These are phyloP conservation scores for Fusarium beomiforme DNA, from an alignment of 2,329 filamentous ascomycete species.

Conservation along the genomic window DNA sequence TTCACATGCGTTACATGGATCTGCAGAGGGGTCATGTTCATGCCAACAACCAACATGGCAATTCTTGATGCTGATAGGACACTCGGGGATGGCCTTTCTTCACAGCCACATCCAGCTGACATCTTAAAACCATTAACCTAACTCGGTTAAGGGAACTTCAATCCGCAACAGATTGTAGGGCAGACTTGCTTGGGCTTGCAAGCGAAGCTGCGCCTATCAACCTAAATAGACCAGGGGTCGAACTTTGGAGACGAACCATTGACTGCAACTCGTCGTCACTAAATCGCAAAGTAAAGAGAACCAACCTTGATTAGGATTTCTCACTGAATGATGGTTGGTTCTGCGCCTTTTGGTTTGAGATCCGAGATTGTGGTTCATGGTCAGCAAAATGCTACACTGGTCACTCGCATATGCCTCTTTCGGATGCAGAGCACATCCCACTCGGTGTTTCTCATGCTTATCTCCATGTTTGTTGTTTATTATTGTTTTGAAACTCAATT, in stretches of 20 bases:
- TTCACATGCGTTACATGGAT: conserved; percentile 38
- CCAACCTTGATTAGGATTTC: conserved; percentile 31
- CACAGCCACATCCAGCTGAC: conserved; percentile 39
- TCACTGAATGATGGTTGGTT: conserved; percentile 13
- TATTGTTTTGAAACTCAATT: conserved; percentile 20
- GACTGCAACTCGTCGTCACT: conserved; percentile 39
- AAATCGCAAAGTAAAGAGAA: conserved; percentile 24
- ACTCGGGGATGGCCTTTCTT: conserved; percentile 30
- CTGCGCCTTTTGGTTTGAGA: conserved; percentile 20
- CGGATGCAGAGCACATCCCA: conserved; percentile 20
- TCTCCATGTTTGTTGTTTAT: conserved; percentile 34
- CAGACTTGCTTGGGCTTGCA: conserved; percentile 1
- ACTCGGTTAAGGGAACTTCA: conserved; percentile 18
- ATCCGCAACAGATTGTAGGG: conserved; percentile 23
- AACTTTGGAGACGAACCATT: conserved; percentile 30
- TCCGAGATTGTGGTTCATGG: conserved; percentile 29
- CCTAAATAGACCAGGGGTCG: conserved; percentile 30
- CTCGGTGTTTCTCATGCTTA: conserved; percentile 21
- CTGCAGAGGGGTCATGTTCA: conserved; percentile 32
- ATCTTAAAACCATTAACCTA: conserved; percentile 22
- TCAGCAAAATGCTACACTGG: conserved; percentile 24
- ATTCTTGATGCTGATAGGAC: conserved; percentile 39
- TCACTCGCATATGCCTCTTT: conserved; percentile 17
- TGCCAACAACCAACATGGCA: conserved; percentile 29
- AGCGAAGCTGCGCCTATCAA: conserved; percentile 19